Conservation (phyloP, 441 rosid species). For the Pelargonium citronellum region DNA sequence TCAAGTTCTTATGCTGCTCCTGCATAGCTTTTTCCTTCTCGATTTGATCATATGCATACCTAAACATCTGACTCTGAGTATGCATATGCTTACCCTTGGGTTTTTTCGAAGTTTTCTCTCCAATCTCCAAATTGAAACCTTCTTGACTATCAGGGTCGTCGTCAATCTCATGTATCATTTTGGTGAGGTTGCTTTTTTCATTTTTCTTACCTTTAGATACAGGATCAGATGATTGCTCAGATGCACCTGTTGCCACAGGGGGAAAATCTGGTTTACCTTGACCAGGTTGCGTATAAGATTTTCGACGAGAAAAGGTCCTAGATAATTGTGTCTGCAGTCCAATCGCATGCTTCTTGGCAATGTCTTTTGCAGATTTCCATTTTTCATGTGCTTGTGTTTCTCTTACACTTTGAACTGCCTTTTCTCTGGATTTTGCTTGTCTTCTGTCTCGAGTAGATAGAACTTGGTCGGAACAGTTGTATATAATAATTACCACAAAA, state of each 20-base stretch:
- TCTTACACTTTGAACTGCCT: slow-evolving; percentile 81
- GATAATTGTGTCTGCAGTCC: slow-evolving; percentile 66
- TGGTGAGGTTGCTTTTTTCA: slow-evolving; percentile 49
- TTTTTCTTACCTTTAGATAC: slow-evolving; percentile 14
- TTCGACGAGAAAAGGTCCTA: slow-evolving; percentile 71
- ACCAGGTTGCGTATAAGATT: slow-evolving; percentile 36
- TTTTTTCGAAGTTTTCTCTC: slow-evolving; percentile 59
- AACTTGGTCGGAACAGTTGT: slow-evolving; percentile 96
- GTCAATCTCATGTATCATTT: slow-evolving; percentile 73
- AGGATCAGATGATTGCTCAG: slow-evolving; percentile 32
- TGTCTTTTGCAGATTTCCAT: slow-evolving; percentile 90
- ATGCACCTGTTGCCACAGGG: slow-evolving; percentile 21
- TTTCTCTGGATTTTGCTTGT: slow-evolving; percentile 75
- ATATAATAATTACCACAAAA: slow-evolving; percentile 65
- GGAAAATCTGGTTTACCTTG: slow-evolving; percentile 8
- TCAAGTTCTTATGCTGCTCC: slow-evolving; percentile 73
- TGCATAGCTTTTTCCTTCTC: slow-evolving; percentile 94
- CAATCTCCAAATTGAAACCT: slow-evolving; percentile 69
- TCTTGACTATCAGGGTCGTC: slow-evolving; percentile 47
- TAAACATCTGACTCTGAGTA: slow-evolving; percentile 90
- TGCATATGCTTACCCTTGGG: slow-evolving; percentile 77
- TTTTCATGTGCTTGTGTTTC: slow-evolving; percentile 71
- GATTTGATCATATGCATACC: slow-evolving; percentile 88
- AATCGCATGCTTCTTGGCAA: slow-evolving; percentile 66
- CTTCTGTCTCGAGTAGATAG: slow-evolving; percentile 76